Evolutionary conservation across 148 eudicot genomes (phyloP), one percentile per base, ranked within the genome.

Genomic region (Rhododendron simsii): DNA sequence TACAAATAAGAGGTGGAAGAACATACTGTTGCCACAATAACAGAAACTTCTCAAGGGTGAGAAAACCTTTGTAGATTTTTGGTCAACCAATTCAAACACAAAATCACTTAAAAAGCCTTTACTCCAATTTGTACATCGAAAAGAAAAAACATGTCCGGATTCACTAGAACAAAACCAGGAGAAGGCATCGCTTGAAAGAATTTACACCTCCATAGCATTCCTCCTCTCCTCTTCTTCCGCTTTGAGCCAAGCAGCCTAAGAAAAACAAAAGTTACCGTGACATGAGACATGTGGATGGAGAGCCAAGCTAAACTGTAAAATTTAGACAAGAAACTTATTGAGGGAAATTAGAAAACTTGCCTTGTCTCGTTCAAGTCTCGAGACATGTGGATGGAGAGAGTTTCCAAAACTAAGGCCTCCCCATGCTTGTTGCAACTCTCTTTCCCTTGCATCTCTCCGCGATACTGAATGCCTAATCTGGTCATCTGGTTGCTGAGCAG

Each of bases 211-310:
- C 73, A 82, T 73, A 20, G 89, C 91, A 73, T 85, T 80, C 83
- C 84, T 88, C 85, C 87, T 92, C 88, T 92, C 95, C 88, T 92
- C 95, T 86, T 94, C 96, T 86, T 96, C 99, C 65, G 96, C 97
- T 90, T 96, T 92, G 47, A 92, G 87, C 99, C 99, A 96, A 77
- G 95, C 98, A 91, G 96, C 98, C 98, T 95, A 86, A 65, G 87
- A 39, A 82, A 85, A 20, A 63, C 39, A 50, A 59, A 75, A 21
- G 48, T 57, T 10, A 14, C 10, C 23, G 11, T 0, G 7, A n/a
- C 47, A 41, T 11, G 3, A 41, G 45, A 41, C 61, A 28, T 85
- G 65, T 15, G 16, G 10, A 69, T 50, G 59, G 59, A 1, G 50
- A 47, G 28, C 20, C 47, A 20, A 35, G 48, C 18, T 37, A 14